Evolutionary conservation across 2,329 filamentous ascomycete species (phyloP).

Genomic region (Penicillium griseofulvum): DNA sequence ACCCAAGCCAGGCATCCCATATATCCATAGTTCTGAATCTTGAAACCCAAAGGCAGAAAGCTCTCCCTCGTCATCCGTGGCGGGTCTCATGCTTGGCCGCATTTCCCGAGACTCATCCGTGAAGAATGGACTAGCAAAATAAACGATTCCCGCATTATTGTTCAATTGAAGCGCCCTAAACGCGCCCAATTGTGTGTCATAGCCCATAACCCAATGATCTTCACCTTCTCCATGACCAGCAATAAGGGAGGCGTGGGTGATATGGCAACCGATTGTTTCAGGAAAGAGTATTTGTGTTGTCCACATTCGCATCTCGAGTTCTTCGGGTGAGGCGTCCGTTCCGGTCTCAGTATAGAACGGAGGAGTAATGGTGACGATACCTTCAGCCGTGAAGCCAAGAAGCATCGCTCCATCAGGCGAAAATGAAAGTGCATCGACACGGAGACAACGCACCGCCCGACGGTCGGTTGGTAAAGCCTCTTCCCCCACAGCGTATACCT

Average conservation of each 20-base stretch:
- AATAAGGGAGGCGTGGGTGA: constrained; percentile 72
- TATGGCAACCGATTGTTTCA: constrained; percentile 65
- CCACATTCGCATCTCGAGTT: constrained; percentile 73
- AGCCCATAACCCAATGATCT: constrained; percentile 73
- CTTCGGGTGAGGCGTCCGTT: constrained; percentile 50
- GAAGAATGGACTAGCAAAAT: constrained; percentile 68
- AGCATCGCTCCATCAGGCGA: constrained; percentile 76
- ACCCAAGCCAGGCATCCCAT: constrained; percentile 64
- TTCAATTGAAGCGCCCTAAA: constrained; percentile 75
- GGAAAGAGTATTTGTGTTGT: constrained; percentile 83
- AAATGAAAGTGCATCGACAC: constrained; percentile 71
- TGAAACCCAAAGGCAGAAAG: constrained; percentile 72
- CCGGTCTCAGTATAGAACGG: constrained; percentile 68
- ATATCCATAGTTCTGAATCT: constrained; percentile 71
- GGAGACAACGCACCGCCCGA: constrained; percentile 74
- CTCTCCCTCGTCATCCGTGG: constrained; percentile 67
- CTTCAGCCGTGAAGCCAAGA: constrained; percentile 69
- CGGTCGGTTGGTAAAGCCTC: constrained; percentile 64
- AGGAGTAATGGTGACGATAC: constrained; percentile 73
- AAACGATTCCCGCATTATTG: constrained; percentile 73
- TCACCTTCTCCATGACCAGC: constrained; percentile 53
- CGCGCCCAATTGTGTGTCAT: constrained; percentile 72
- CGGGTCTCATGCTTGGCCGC: constrained; percentile 66
- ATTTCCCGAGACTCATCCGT: constrained; percentile 53
- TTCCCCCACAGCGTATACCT: constrained; percentile 72